Evolutionary conservation across 73 alveolate genomes (phyloP), one percentile per base, ranked within the genome.

Genomic region (Paramecium bursaria): DNA sequence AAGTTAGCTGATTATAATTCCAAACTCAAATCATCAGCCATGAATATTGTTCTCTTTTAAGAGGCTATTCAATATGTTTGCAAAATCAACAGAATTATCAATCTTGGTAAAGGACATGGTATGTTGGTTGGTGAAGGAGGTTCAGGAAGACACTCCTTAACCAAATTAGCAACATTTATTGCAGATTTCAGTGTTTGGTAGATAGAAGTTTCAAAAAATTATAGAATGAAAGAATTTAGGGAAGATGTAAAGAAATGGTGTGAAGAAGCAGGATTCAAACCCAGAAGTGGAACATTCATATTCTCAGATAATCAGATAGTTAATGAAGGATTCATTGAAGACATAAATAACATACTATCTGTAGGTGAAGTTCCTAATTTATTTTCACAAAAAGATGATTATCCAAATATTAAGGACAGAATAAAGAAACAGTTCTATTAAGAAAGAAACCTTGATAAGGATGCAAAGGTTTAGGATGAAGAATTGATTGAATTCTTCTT

Each of bases 361-460:
- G 91, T 96, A 11, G 99, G 99, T 3, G 98, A 96, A 85, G 99
- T 97, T 35, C 99, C 99, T 0, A 97, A 97, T 74, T 94, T 98
- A 48, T 98, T 95, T 91, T 75, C 91, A 33, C 90, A 79, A 79
- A 79, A 94, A 31, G 99, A 98, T 85, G 99, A 98, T 87, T 95
- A 91, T 25, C 93, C 89, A 25, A 91, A 95, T 73, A 94, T 97
- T 61, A 95, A 96, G 48, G 99, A 97, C 60, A 97, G 88, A 39
- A 75, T 91, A 86, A 95, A 95, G 92, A 91, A 95, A 76, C 86
- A 93, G 87, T 80, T 39, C 75, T 57, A 95, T 87, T 48, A 86
- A 51, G 80, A 91, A 86, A 91, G 76, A 60, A 85, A 95, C 80
- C 15, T 86, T 23, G 99, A 96, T 49, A 94, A 79, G 27, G 89